Base-by-base conservation (phyloP, 2,329 filamentous ascomycete species). In the Blumeriella jaapii region DNA sequence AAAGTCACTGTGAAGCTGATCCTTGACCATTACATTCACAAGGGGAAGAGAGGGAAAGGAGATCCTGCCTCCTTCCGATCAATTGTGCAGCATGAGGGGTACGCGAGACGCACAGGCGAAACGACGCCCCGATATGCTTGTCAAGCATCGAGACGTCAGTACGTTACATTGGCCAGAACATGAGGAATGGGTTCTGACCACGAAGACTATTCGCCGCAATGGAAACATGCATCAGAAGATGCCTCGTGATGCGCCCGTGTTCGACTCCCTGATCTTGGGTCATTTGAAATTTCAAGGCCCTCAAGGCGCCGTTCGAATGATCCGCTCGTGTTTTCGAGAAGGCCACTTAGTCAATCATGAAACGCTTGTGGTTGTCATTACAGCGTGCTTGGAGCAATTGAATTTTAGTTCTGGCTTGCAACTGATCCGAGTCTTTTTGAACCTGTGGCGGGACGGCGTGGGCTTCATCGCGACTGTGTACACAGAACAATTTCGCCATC, bases 21-120 rank as follows among this genome's bases (percentile, higher is more conserved):
- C 15, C 38, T 58, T n/a, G 42, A 53, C 25, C 47, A 55, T 36
- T 55, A 55, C 30, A 45, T 40, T 5, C 34, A 29, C 9, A 47
- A 42, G 31, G 39, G 38, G 17, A 27, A 23, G 15, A 47, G 41
- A 30, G 39, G 38, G 17, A 27, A 23, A 17, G 18, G 26, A 35
- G 45, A 57, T 32, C 13, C 12, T 8, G 26, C 35, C 10, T 53
- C 48, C 6, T 52, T 55, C 31, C 39, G 40, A 20, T 23, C 30
- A 17, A 44, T 53, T n/a, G 38, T 51, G 5, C 40, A 39, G 30
- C 44, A 47, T 58, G 54, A 39, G 48, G 16, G 51, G 39, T 6
- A 29, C 36, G 2, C 40, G 42, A 29, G 32, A n/a, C n/a, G n/a
- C 36, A 23, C n/a, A 12, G 16, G 25, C 10, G 18, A 24, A 12